A percentile compares a stretch with the other conserved stretches of the same genome.
phyloP scores from a whole-genome alignment of 768 basidiomycete species.

The Phanerochaete carnosa region DNA sequence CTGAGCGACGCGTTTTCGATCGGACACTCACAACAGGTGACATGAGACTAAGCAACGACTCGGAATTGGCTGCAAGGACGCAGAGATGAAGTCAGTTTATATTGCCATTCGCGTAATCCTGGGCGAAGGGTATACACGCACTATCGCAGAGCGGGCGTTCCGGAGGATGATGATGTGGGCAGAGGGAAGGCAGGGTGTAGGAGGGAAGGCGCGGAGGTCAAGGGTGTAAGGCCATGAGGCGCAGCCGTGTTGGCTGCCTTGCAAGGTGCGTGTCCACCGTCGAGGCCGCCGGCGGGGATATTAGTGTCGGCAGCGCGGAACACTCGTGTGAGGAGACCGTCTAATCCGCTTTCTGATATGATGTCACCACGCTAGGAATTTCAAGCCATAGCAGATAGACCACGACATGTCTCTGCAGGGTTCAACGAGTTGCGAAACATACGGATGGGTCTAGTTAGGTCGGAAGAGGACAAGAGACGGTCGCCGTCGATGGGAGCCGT shows the following conservation, averaged over 20 bases:
- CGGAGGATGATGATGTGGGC: not conserved
- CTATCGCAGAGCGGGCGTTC: not conserved
- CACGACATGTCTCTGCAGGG: not conserved
- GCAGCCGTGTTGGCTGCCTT: not conserved
- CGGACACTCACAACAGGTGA: not conserved
- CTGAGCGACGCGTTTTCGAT: not conserved
- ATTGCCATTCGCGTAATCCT: not conserved
- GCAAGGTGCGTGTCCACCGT: not conserved
- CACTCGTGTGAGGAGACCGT: not conserved
- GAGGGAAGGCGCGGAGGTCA: not conserved
- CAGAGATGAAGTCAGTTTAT: not conserved
- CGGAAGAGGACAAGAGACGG: too few species aligned
- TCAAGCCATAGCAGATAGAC: not conserved
- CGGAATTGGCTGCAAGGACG: not conserved
- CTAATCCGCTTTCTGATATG: not conserved
- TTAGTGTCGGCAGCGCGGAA: not conserved
- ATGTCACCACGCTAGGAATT: not conserved
- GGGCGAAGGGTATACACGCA: slow-evolving; percentile 2
- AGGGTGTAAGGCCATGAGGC: not conserved
- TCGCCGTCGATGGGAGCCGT: too few species aligned
- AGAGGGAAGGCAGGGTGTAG: not conserved
- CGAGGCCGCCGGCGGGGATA: slow-evolving; percentile 2
- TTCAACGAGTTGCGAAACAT: too few species aligned
- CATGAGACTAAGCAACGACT: not conserved
- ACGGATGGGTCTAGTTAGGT: too few species aligned